Evolutionary conservation across 176 grass and related monocot species (phyloP).

Genomic region (Calamus simplicifolius): DNA sequence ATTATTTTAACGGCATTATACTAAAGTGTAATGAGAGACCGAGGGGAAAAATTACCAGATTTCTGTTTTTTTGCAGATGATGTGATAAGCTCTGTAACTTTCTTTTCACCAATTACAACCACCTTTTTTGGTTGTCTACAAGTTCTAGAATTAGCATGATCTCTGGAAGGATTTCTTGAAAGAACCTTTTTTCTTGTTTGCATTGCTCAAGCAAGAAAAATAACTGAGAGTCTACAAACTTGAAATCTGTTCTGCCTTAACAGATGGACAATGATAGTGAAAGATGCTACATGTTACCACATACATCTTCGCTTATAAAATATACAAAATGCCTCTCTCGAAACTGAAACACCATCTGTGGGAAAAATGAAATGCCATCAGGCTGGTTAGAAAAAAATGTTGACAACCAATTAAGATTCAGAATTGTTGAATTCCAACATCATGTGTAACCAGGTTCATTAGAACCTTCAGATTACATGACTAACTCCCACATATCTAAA

Average conservation of each 20-base stretch:
- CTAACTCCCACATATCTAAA: not conserved
- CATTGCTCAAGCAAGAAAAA: conserved; percentile 40
- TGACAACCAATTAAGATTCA: not conserved
- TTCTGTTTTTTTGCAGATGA: conserved; percentile 86
- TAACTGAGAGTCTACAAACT: not conserved
- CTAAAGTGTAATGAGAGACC: no score
- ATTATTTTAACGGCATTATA: not conserved
- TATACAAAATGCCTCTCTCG: not conserved
- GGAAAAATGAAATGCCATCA: no score
- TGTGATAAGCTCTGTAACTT: conserved; percentile 81
- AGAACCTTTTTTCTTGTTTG: conserved; percentile 62
- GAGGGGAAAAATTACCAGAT: conserved; percentile 32
- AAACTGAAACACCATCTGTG: no score
- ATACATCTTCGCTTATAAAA: not conserved
- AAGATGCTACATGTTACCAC: not conserved
- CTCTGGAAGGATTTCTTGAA: conserved; percentile 41
- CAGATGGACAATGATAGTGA: not conserved
- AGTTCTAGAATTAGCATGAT: conserved; percentile 31
- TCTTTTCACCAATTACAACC: conserved; percentile 47
- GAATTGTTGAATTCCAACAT: not conserved
- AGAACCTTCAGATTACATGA: not conserved
- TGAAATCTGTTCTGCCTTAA: not conserved
- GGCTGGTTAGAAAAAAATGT: not conserved
- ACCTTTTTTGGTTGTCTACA: conserved; percentile 39
- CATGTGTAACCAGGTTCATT: not conserved